Conservation (phyloP, 768 basidiomycete species). For the Cantharellus anzutake region DNA sequence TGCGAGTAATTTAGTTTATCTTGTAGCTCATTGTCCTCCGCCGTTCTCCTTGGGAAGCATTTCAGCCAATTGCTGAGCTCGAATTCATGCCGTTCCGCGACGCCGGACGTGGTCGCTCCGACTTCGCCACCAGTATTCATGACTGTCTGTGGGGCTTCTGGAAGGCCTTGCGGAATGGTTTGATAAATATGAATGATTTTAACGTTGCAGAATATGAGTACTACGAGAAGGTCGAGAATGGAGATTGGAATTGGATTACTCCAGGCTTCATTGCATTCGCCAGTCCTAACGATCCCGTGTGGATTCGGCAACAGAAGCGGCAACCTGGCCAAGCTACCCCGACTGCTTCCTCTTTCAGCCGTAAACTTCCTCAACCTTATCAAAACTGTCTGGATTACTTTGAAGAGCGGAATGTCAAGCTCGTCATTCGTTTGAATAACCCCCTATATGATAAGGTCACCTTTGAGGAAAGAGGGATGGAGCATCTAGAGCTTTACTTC, state of each 20-base stretch:
- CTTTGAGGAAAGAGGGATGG: conserved; percentile 71
- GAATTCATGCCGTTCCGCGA: conserved; percentile 95
- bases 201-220: conserved; percentile 82
- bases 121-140: conserved; percentile 86
- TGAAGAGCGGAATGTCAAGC: conserved; percentile 64
- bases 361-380: conserved; percentile 63
- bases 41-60: conserved; percentile 83
- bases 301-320: conserved; percentile 24
- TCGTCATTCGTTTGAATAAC: conserved; percentile 88
- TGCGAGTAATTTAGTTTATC: background rate
- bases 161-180: conserved; percentile 54
- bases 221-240: conserved; percentile 91
- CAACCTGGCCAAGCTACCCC: background rate
- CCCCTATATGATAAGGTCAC: conserved; percentile 69
- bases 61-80: conserved; percentile 78
- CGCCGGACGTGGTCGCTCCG: conserved; percentile 79
- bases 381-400: conserved; percentile 89
- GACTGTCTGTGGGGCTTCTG: conserved; percentile 79
- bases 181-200: conserved; percentile 91
- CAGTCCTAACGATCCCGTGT: conserved; percentile 65
- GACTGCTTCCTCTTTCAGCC: conserved; percentile 27
- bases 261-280: conserved; percentile 89
- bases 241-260: conserved; percentile 92
- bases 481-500: conserved; percentile 85
- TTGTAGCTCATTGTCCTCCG: conserved; percentile 79